Conservation (phyloP, 2,329 filamentous ascomycete species). For the Cladophialophora bantiana region DNA sequence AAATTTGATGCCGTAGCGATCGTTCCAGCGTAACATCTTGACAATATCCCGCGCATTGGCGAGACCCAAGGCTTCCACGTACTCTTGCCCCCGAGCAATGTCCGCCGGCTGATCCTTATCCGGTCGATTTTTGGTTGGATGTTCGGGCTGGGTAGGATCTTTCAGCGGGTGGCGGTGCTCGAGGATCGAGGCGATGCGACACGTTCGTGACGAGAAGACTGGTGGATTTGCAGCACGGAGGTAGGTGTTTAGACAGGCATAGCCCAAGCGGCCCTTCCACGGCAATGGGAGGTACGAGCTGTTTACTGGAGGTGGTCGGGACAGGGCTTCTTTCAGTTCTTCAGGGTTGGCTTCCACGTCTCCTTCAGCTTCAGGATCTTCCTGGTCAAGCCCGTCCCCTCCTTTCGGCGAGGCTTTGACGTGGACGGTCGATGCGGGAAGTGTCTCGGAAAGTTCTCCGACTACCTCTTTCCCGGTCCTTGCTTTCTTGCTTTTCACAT, state of each 20-base stretch:
- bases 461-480: conserved; percentile 8
- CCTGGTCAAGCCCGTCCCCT: conserved; percentile 39
- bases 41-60: conserved; percentile 82
- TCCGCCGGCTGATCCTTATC: conserved; percentile 75
- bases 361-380: conserved; percentile 62
- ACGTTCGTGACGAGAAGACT: conserved; percentile 89
- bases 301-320: conserved; percentile 77
- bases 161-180: conserved; percentile 84
- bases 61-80: conserved; percentile 77
- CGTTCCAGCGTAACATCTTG: conserved; percentile 91
- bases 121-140: conserved; percentile 84
- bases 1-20: conserved; percentile 89
- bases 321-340: conserved; percentile 65
- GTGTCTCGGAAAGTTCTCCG: neutral
- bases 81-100: conserved; percentile 70
- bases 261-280: conserved; percentile 88
- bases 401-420: conserved; percentile 40
- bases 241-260: conserved; percentile 93
- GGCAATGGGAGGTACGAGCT: conserved; percentile 84
- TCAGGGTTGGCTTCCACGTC: conserved; percentile 60
- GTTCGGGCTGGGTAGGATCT: conserved; percentile 77
- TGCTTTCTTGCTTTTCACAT: conserved; percentile 21
- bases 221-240: conserved; percentile 80
- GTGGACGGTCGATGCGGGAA: conserved; percentile 22
- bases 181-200: conserved; percentile 86